Evolutionary conservation across 192 early-diverging fungal genomes (phyloP).

Genomic region (Umbelopsis sp.): DNA sequence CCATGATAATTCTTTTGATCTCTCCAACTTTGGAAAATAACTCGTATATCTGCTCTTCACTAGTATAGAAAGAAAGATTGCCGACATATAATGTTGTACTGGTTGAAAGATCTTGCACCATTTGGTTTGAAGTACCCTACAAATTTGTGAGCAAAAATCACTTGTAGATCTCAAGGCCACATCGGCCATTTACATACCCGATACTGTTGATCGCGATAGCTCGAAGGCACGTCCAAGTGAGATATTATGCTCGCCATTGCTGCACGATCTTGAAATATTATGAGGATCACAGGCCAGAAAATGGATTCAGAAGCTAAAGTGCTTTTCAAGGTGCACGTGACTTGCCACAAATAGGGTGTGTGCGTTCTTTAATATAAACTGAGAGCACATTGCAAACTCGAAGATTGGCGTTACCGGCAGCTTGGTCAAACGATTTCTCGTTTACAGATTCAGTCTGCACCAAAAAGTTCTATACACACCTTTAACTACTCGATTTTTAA

Average conservation of each 20-base stretch:
- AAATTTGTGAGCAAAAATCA: slow-evolving; percentile 17
- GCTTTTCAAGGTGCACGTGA: background rate
- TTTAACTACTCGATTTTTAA: background rate
- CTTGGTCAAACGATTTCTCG: too few species aligned
- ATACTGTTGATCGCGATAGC: slow-evolving; percentile 86
- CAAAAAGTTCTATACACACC: background rate
- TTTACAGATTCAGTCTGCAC: too few species aligned
- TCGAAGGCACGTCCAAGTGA: slow-evolving; percentile 77
- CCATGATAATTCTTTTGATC: slow-evolving; percentile 99
- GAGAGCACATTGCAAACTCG: too few species aligned
- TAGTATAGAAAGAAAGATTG: slow-evolving; percentile 97
- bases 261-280: background rate
- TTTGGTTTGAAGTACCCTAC: slow-evolving; percentile 51
- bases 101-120: slow-evolving; percentile 53
- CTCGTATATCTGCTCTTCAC: slow-evolving; percentile 97
- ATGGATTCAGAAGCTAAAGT: background rate
- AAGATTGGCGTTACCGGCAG: too few species aligned
- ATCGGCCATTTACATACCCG: slow-evolving; percentile 41
- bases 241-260: slow-evolving; percentile 66
- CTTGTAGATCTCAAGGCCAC: background rate
- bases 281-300: background rate
- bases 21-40: slow-evolving; percentile 96
- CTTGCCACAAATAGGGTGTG: background rate
- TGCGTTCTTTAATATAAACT: too few species aligned
- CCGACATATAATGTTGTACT: slow-evolving; percentile 94